Evolutionary conservation across 2,329 filamentous ascomycete genomes (phyloP), one percentile per base, ranked within the genome.

Genomic region (Helotiales sp.): DNA sequence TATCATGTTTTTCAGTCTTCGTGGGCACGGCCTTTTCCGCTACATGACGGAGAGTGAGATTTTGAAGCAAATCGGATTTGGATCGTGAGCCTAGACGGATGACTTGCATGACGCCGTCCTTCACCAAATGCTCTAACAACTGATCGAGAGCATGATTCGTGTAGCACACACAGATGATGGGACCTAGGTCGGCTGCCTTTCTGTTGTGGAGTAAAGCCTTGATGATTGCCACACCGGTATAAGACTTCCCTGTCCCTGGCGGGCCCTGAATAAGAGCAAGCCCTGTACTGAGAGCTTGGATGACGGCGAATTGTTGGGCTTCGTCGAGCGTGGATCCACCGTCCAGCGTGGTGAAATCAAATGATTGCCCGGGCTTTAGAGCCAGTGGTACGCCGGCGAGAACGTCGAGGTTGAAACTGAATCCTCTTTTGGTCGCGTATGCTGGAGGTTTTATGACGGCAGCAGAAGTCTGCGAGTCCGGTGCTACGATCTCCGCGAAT

Each of bases 181-280:
- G 85, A 0, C 85, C 84, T 0, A 87, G 70, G 0, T 75, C 63
- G 0, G 80, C 79, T 7, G 71, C 69, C 0, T 47, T 34, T 58
- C 80, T 81, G 69, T 83, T 82, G 13, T 75, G 74, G 2, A 90
- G 73, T 6, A 90, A 74, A 0, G 83, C 80, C 67, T 85, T 84
- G 66, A 90, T 83, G n/a, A 91, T 75, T 50, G 84, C 81, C 1
- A 87, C 81, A 2, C 89, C 89, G 0, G 84, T 82, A 69, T 84
- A 91, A 3, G 82, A 85, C 74, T 92, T 92, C 0, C 90, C 90
- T 0, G 90, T 92, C 0, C 90, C 90, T 0, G 90, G 90, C 0
- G 90, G 90, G 0, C 90, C 90, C 78, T 92, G 89, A 11, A 91
- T 89, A 4, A 91, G 79, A 1, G 87, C 84, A 8, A 91, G 76